A percentile compares a stretch with the other conserved stretches of the same genome.
phyloP scores from a whole-genome alignment of 306 rosid species.

The Alnus glutinosa region DNA sequence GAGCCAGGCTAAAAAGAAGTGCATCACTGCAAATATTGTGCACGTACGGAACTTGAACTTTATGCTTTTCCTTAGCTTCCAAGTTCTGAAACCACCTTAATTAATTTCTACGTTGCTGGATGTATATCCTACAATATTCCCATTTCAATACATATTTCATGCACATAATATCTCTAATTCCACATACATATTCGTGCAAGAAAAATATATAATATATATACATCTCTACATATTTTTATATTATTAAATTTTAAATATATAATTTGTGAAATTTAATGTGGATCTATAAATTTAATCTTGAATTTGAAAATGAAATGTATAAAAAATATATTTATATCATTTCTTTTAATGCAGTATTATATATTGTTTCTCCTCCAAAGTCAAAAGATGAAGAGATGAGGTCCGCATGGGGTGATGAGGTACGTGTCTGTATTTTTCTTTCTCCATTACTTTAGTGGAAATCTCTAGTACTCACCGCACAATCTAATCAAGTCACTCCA shows the following conservation, averaged over 20 bases:
- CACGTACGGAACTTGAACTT: conserved; percentile 15
- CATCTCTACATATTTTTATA: too few species aligned
- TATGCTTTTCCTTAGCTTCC: not conserved
- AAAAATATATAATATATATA: too few species aligned
- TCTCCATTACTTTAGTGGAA: conserved; percentile 15
- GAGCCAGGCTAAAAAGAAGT: conserved; percentile 21
- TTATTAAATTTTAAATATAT: too few species aligned
- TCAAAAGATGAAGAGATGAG: conserved; percentile 16
- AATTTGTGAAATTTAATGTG: too few species aligned
- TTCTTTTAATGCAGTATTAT: too few species aligned
- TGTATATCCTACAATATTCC: not conserved
- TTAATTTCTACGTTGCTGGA: too few species aligned
- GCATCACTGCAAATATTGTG: not conserved
- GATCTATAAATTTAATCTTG: too few species aligned
- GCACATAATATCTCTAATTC: too few species aligned
- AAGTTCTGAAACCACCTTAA: not conserved
- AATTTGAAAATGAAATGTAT: too few species aligned
- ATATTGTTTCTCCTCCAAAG: conserved; percentile 29
- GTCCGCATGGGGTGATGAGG: conserved; percentile 12
- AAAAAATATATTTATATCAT: too few species aligned
- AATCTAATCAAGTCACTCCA: conserved; percentile 24
- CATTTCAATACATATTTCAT: too few species aligned
- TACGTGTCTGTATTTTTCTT: not conserved
- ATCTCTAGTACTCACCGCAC: conserved; percentile 29
- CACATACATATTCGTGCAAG: not conserved